A percentile compares a stretch with the other conserved stretches of the same genome.
phyloP scores from a whole-genome alignment of 2,329 filamentous ascomycete species.

The Hysterium pulicare region DNA sequence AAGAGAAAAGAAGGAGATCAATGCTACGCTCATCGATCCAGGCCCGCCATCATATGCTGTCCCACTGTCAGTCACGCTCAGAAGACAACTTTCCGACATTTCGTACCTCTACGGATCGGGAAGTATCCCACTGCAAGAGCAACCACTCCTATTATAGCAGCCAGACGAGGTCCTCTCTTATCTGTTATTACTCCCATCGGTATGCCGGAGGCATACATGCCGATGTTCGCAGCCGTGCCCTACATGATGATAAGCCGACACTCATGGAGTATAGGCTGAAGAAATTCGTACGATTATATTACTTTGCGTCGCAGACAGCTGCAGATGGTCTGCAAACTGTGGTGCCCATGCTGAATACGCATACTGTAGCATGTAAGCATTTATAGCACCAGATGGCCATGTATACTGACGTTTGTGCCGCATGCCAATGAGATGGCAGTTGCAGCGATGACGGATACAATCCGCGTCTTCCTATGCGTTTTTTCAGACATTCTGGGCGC shows the following conservation, averaged over 20 bases:
- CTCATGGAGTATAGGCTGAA: constrained; percentile 2
- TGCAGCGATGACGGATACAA: constrained; percentile 80
- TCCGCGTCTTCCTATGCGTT: constrained; percentile 60
- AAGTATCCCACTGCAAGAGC: constrained; percentile 79
- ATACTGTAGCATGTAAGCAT: constrained; percentile 65
- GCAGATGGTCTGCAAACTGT: constrained; percentile 83
- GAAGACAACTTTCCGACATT: neutral
- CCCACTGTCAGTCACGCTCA: constrained; percentile 22
- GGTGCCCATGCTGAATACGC: constrained; percentile 98
- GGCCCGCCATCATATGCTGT: constrained; percentile 69
- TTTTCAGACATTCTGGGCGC: constrained; percentile 46
- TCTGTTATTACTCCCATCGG: constrained; percentile 88
- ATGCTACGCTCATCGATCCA: constrained; percentile 52
- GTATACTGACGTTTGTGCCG: constrained; percentile 79
- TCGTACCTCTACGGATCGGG: constrained; percentile 63
- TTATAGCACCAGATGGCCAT: too few species aligned
- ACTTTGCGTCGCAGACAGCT: constrained; percentile 85
- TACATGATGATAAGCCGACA: constrained; percentile 29
- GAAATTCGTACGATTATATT: constrained; percentile 72
- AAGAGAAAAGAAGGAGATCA: constrained; percentile 79
- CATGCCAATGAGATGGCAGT: constrained; percentile 83
- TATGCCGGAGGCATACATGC: constrained; percentile 90
- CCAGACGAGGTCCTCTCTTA: constrained; percentile 71
- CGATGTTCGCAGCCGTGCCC: constrained; percentile 73
- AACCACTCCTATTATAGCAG: constrained; percentile 71